Evolutionary conservation across 495 filamentous ascomycete genomes (phyloP).

Genomic region (Penicillium egyptiacum): DNA sequence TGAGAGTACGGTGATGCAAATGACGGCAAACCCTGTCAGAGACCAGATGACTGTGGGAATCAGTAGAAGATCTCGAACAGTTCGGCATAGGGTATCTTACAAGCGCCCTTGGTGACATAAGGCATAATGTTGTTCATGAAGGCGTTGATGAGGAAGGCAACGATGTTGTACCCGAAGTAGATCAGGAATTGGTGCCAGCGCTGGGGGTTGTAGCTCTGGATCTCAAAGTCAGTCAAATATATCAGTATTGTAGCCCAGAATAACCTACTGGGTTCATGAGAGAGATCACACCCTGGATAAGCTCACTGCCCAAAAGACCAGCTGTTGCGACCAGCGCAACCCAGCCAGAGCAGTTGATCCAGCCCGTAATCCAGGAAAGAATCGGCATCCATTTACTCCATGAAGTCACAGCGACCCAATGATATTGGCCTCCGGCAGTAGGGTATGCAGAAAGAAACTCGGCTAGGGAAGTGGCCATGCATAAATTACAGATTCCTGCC

Average conservation of each 20-base stretch:
- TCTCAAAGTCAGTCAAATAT: slow-evolving; percentile 1
- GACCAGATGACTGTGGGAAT: slow-evolving; percentile 59
- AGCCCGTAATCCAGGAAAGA: slow-evolving; percentile 70
- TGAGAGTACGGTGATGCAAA: slow-evolving; percentile 64
- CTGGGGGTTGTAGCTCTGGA: slow-evolving; percentile 49
- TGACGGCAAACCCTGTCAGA: slow-evolving; percentile 64
- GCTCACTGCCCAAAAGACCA: slow-evolving; percentile 53
- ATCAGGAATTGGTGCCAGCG: slow-evolving; percentile 75
- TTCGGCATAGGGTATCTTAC: slow-evolving; percentile 24
- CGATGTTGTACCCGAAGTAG: slow-evolving; percentile 64
- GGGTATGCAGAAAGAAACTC: slow-evolving; percentile 75
- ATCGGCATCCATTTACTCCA: slow-evolving; percentile 60
- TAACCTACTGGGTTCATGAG: slow-evolving; percentile 52
- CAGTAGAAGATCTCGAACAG: not conserved
- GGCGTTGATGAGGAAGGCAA: slow-evolving; percentile 65
- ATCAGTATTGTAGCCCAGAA: not conserved
- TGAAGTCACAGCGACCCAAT: slow-evolving; percentile 66
- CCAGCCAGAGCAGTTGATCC: slow-evolving; percentile 76
- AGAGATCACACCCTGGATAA: slow-evolving; percentile 59
- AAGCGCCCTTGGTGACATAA: slow-evolving; percentile 59
- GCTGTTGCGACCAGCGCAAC: slow-evolving; percentile 55
- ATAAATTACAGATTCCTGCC: slow-evolving; percentile 70
- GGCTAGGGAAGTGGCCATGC: slow-evolving; percentile 66
- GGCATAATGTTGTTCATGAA: slow-evolving; percentile 63
- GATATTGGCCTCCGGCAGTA: slow-evolving; percentile 69